Conservation (phyloP, 2,329 filamentous ascomycete species). For the Phialemoniopsis sp. region DNA sequence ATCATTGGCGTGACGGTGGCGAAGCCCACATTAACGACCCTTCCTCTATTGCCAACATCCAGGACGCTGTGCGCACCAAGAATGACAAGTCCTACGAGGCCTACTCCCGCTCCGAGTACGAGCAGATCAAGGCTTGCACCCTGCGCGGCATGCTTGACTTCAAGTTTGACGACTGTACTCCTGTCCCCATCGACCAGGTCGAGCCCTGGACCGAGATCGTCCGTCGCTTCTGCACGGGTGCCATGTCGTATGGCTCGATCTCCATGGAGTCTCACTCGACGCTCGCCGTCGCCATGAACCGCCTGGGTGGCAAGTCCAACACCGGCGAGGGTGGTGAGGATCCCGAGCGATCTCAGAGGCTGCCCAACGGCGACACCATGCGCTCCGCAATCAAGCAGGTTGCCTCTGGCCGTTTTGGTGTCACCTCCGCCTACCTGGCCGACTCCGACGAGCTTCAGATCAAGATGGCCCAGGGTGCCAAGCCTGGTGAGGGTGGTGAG, state of each 20-base stretch:
- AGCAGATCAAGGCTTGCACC: slow-evolving; percentile 95
- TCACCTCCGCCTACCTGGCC: slow-evolving; percentile 89
- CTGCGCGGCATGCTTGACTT: slow-evolving; percentile 93
- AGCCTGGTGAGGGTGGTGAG: slow-evolving; percentile 96
- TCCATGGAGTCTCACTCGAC: slow-evolving; percentile 98
- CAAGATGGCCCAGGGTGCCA: slow-evolving; percentile 98
- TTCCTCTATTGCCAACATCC: slow-evolving; percentile 90
- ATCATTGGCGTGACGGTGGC: slow-evolving; percentile 96
- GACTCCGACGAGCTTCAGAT: slow-evolving; percentile 97
- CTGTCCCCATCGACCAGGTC: slow-evolving; percentile 92
- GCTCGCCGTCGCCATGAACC: slow-evolving; percentile 93
- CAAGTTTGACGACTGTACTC: slow-evolving; percentile 80
- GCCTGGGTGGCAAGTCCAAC: slow-evolving; percentile 94
- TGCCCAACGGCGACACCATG: slow-evolving; percentile 95
- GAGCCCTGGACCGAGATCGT: slow-evolving; percentile 99
- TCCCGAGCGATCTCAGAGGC: slow-evolving; percentile 77
- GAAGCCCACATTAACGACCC: slow-evolving; percentile 96
- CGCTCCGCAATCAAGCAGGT: slow-evolving; percentile 97
- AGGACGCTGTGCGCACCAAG: slow-evolving; percentile 93
- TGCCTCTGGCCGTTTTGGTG: slow-evolving; percentile 91
- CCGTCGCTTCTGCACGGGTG: slow-evolving; percentile 90
- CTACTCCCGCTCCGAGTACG: slow-evolving; percentile 88
- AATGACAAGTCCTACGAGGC: slow-evolving; percentile 98
- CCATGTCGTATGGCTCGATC: slow-evolving; percentile 98
- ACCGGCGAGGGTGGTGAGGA: slow-evolving; percentile 97